A percentile compares a stretch with the other conserved stretches of the same genome.
Conservation (phyloP, 192 early-diverging fungal genomes). For the Globomyces pollinis-pini region DNA sequence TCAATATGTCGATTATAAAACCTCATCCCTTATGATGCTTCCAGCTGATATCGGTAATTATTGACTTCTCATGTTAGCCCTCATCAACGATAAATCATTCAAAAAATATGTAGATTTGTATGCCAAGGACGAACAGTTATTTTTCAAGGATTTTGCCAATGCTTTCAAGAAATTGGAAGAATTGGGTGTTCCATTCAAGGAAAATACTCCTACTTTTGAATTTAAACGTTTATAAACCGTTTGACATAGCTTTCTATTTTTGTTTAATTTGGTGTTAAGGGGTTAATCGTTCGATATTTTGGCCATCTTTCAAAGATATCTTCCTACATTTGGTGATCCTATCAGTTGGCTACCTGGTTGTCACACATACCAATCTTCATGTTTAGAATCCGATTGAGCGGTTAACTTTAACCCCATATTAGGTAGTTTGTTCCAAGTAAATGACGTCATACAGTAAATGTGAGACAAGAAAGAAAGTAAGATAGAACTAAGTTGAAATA, state of each 20-base stretch:
- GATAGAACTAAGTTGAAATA: no score
- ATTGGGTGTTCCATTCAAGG: conserved; percentile 59
- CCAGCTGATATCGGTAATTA: no score
- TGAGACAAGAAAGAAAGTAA: no score
- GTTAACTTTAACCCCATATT: no score
- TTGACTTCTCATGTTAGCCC: no score
- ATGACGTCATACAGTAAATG: no score
- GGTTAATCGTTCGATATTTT: not conserved
- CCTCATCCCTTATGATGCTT: conserved; percentile 58
- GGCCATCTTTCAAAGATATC: not conserved
- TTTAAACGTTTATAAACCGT: conserved; percentile 3
- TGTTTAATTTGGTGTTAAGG: not conserved
- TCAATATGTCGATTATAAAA: conserved; percentile 82
- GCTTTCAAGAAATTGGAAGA: conserved; percentile 82
- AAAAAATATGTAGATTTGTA: conserved; percentile 66
- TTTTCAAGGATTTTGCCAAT: conserved; percentile 85
- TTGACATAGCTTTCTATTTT: not conserved
- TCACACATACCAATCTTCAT: no score
- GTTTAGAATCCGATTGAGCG: no score
- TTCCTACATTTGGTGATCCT: not conserved
- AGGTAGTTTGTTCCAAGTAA: no score
- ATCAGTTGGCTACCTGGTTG: no score
- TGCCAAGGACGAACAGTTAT: conserved; percentile 74
- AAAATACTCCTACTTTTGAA: conserved; percentile 6
- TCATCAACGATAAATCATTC: conserved; percentile 47